phyloP scores from a whole-genome alignment of 768 basidiomycete species.

The Gyrodon lividus region DNA sequence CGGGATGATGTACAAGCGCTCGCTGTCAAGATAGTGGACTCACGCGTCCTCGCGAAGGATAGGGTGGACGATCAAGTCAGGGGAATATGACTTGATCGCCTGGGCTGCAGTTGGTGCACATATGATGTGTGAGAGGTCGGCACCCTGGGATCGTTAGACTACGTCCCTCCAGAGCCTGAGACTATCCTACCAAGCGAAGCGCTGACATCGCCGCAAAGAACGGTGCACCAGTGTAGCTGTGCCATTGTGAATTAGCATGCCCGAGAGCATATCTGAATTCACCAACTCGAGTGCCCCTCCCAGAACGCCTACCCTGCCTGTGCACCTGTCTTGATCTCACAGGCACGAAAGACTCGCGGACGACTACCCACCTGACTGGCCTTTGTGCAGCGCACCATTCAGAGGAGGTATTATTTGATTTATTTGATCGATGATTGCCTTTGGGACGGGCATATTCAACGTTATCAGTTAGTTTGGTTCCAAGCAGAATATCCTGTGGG shows the following conservation, averaged over 20 bases:
- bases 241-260: background rate
- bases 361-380: constrained; percentile 72
- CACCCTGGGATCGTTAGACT: constrained; percentile 53
- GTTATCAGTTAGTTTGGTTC: background rate
- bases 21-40: constrained; percentile 23
- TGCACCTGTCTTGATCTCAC: constrained; percentile 1
- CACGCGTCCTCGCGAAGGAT: constrained; percentile 73
- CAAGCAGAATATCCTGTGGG: background rate
- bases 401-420: constrained; percentile 88
- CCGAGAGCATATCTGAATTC: background rate
- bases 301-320: constrained; percentile 88
- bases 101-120: constrained; percentile 90
- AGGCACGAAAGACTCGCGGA: background rate
- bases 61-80: constrained; percentile 96
- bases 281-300: constrained; percentile 92
- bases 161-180: background rate
- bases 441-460: constrained; percentile 57
- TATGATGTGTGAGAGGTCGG: constrained; percentile 95
- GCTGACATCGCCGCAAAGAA: constrained; percentile 94
- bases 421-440: constrained; percentile 64
- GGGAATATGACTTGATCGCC: constrained; percentile 96
- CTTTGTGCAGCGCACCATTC: constrained; percentile 87
- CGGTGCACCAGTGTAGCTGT: constrained; percentile 94
- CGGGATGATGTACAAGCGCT: background rate
- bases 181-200: constrained; percentile 62